A percentile compares a stretch with the other conserved stretches of the same genome.
Conservation (phyloP, 148 eudicot genomes). For the Persicaria tinctoria region DNA sequence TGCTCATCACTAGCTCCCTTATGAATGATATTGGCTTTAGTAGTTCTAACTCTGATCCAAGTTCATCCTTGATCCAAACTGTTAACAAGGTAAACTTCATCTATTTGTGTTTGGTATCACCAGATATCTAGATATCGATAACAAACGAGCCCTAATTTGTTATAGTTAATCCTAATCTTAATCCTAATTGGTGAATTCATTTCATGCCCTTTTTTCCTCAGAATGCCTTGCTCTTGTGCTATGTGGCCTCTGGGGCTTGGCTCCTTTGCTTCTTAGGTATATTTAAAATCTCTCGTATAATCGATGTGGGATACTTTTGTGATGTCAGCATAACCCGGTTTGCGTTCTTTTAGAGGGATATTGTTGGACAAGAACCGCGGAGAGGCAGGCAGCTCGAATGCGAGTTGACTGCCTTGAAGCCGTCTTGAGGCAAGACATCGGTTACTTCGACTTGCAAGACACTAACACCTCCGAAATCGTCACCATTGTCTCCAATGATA, state of each 20-base stretch:
- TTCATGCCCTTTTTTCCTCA: neutral
- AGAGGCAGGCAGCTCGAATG: slow-evolving; percentile 31
- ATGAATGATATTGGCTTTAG: slow-evolving; percentile 12
- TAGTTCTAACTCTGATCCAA: neutral
- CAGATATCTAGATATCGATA: too few species aligned
- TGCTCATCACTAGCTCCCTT: neutral
- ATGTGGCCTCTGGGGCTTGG: slow-evolving; percentile 10
- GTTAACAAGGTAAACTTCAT: slow-evolving; percentile 6
- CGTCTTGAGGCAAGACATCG: slow-evolving; percentile 31
- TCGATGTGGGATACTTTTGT: too few species aligned
- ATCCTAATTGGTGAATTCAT: neutral
- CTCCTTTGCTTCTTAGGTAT: slow-evolving; percentile 7
- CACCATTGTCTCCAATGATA: slow-evolving; percentile 29
- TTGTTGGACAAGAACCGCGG: slow-evolving; percentile 37
- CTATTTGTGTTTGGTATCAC: too few species aligned
- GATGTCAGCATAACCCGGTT: neutral
- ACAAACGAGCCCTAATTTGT: too few species aligned
- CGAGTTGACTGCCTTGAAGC: slow-evolving; percentile 26
- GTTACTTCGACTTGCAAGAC: slow-evolving; percentile 28
- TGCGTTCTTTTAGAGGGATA: slow-evolving; percentile 24
- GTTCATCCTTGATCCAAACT: neutral
- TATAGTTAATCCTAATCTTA: neutral
- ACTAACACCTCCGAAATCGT: slow-evolving; percentile 26
- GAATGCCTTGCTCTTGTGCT: slow-evolving; percentile 11
- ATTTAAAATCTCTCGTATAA: neutral